Base-by-base conservation (phyloP, 1,139 yeast genomes). In the Yamadazyma jaroonii region DNA sequence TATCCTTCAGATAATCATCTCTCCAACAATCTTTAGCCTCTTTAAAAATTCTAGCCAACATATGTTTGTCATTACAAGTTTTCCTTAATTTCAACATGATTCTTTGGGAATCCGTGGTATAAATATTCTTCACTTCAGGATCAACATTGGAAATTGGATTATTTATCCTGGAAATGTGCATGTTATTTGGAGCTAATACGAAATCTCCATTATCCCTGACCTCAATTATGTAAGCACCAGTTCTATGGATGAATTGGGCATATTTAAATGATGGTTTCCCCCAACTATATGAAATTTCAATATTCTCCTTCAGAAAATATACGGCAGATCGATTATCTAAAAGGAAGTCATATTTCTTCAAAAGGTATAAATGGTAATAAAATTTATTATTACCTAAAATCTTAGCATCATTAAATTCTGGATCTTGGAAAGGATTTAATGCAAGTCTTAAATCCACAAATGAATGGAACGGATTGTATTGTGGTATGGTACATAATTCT, bases 171-270 rank as follows among this genome's bases (percentile, higher is more conserved):
- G 85, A 74, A 34, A 84, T 76, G 54, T 84, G 87, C 35, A 81
- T 74, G 55, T 85, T 85, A 50, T 84, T 85, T 2, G 95, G 95
- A 0, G 90, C 92, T 52, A 90, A 64, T 46, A 85, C 81, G 49
- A 90, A 74, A 40, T 81, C 84, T 12, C 96, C 95, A 47, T 81
- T 83, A 32, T 81, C 88, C 44, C 92, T 68, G 33, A 94, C 71
- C 58, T 94, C 97, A 3, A 94, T 95, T 40, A 94, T 78, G 47
- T 90, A 87, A 2, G 87, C 81, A 2, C 98, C 99, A 0, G 95
- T 80, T 45, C 72, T 75, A 59, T 94, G 98, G 39, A 94, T 82
- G 53, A 84, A 94, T 59, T 94, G 98, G 1, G 90, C 88, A 56
- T 78, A 84, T 48, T 82, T 79, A 63, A 86, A 90, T 17, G 71